Evolutionary conservation across 2,329 filamentous ascomycete species (phyloP).

Genomic region (Fusarium nurragi): DNA sequence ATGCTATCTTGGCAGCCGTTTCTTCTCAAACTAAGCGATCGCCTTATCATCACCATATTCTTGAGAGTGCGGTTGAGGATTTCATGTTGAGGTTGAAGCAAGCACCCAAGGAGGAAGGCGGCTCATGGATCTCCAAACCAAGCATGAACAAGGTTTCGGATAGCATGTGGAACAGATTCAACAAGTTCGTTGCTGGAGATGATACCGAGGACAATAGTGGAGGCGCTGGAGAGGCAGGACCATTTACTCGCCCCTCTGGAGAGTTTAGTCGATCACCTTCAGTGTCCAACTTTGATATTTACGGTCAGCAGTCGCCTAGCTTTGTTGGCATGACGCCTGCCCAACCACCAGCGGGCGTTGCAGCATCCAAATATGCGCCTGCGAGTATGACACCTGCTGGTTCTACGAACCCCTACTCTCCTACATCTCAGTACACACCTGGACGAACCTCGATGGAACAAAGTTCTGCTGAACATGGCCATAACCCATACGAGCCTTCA

Average conservation of each 20-base stretch:
- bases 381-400: slow-evolving; percentile 27
- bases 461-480: slow-evolving; percentile 46
- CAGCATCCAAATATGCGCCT: slow-evolving; percentile 54
- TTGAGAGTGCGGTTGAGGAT: slow-evolving; percentile 84
- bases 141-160: slow-evolving; percentile 96
- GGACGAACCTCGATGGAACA: slow-evolving; percentile 44
- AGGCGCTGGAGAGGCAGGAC: slow-evolving; percentile 72
- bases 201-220: slow-evolving; percentile 82
- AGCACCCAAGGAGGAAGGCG: slow-evolving; percentile 81
- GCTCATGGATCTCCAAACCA: slow-evolving; percentile 92
- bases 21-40: slow-evolving; percentile 84
- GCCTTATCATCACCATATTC: slow-evolving; percentile 81
- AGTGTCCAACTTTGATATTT: slow-evolving; percentile 75
- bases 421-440: slow-evolving; percentile 63
- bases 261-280: slow-evolving; percentile 80
- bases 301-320: slow-evolving; percentile 62
- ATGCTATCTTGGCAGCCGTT: slow-evolving; percentile 79
- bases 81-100: slow-evolving; percentile 84
- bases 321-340: slow-evolving; percentile 45
- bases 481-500: slow-evolving; percentile 52
- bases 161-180: slow-evolving; percentile 91
- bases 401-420: slow-evolving; percentile 44
- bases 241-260: slow-evolving; percentile 82
- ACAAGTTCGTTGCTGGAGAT: slow-evolving; percentile 94
- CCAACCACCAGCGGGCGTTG: slow-evolving; percentile 49